Percentiles rank a stretch among this genome's conserved stretches.
Evolutionary conservation across 352 stramenopile species (phyloP).

Genomic region (Blastocystis sp.): DNA sequence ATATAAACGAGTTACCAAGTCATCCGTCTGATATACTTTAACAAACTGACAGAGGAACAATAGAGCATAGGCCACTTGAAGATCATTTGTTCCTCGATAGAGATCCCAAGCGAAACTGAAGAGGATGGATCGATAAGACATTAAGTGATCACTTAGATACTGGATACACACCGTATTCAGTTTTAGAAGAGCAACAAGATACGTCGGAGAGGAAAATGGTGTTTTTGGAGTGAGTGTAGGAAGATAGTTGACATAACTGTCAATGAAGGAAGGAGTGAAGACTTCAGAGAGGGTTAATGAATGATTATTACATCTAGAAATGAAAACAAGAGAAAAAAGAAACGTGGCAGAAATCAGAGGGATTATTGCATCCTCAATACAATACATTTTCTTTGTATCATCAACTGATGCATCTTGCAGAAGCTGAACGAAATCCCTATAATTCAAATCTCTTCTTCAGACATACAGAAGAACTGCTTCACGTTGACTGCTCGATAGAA

Average conservation of each 20-base stretch:
- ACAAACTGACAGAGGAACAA: constrained; percentile 46
- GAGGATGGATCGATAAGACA: background rate
- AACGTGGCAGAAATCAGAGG: background rate
- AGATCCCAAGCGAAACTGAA: constrained; percentile 21
- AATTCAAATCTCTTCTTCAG: background rate
- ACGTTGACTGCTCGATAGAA: constrained; percentile 2
- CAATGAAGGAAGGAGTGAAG: background rate
- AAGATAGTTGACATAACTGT: background rate
- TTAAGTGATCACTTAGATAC: background rate
- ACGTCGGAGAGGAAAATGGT: background rate
- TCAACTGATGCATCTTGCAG: background rate
- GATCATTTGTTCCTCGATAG: background rate
- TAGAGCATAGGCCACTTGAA: constrained; percentile 20
- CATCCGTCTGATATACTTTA: background rate
- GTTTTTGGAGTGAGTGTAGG: background rate
- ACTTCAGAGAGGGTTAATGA: background rate
- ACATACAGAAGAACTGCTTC: background rate
- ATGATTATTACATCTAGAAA: constrained; percentile 18
- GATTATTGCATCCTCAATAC: constrained; percentile 14
- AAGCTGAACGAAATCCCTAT: constrained; percentile 15
- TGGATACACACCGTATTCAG: constrained; percentile 38
- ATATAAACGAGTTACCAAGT: background rate
- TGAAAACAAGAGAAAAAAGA: background rate
- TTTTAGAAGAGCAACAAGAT: constrained; percentile 19
- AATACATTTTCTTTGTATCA: constrained; percentile 5